These are phyloP conservation scores for Davidsoniella australis DNA, from an alignment of 2,329 filamentous ascomycete species.

Conservation along the genomic window DNA sequence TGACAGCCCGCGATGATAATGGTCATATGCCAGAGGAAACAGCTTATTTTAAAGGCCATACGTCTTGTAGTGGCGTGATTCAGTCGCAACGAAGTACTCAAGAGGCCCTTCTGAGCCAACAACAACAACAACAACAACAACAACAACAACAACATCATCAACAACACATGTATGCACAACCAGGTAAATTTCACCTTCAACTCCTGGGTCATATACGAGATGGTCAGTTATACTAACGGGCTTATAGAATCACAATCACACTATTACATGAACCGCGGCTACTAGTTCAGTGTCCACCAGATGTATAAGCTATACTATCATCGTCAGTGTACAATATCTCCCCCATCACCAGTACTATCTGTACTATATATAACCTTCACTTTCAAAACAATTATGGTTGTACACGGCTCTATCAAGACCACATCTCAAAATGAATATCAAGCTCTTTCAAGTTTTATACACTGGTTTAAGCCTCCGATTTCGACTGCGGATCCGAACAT, in stretches of 20 bases:
- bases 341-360: too few species aligned
- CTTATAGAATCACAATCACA: too few species aligned
- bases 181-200: neutral
- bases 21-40: constrained; percentile 3
- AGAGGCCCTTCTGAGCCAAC: neutral
- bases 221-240: too few species aligned
- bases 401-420: too few species aligned
- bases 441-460: neutral
- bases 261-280: too few species aligned
- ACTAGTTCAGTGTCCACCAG: too few species aligned
- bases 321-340: too few species aligned
- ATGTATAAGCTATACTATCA: too few species aligned
- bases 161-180: neutral
- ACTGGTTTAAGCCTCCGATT: constrained; percentile 2
- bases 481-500: neutral
- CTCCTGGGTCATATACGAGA: too few species aligned
- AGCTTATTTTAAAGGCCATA: neutral
- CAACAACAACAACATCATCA: neutral
- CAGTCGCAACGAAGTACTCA: neutral
- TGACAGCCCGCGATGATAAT: constrained; percentile 1
- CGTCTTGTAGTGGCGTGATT: constrained; percentile 3
- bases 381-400: too few species aligned
- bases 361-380: too few species aligned
- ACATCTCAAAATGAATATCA: too few species aligned
- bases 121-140: neutral